Conservation (phyloP, 352 stramenopile genomes). For the Aphanomyces invadans region DNA sequence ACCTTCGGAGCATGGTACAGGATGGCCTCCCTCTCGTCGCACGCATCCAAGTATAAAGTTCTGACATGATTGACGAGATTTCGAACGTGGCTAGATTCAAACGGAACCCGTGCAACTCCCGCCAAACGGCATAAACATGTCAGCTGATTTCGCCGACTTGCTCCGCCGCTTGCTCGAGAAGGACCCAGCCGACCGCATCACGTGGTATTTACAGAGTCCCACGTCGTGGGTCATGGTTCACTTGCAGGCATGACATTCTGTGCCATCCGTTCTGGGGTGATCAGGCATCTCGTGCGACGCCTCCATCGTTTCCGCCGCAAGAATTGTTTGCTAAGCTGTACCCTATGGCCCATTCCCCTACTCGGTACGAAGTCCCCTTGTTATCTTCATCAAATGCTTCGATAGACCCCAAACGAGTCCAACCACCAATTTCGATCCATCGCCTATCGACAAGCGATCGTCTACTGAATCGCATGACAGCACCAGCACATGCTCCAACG, state of each 20-base stretch:
- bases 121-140: slow-evolving; percentile 42
- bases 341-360: background rate
- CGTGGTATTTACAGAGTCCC: slow-evolving; percentile 37
- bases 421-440: background rate
- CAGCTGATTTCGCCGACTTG: slow-evolving; percentile 46
- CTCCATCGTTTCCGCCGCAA: slow-evolving; percentile 47
- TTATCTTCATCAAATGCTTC: too few species aligned
- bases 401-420: background rate
- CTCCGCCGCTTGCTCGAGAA: slow-evolving; percentile 52
- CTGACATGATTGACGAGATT: too few species aligned
- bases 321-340: slow-evolving; percentile 35
- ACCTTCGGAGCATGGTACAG: slow-evolving; percentile 63
- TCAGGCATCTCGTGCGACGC: slow-evolving; percentile 27
- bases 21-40: slow-evolving; percentile 34
- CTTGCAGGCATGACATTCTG: slow-evolving; percentile 48
- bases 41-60: too few species aligned
- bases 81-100: slow-evolving; percentile 47
- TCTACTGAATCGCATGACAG: background rate
- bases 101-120: slow-evolving; percentile 42
- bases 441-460: background rate
- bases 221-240: background rate
- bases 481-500: slow-evolving; percentile 3
- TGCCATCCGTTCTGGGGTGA: slow-evolving; percentile 69
- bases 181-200: slow-evolving; percentile 63
- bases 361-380: too few species aligned